These are phyloP conservation scores for Phytophthora pluvialis DNA, from an alignment of 352 stramenopile species.

Conservation along the genomic window DNA sequence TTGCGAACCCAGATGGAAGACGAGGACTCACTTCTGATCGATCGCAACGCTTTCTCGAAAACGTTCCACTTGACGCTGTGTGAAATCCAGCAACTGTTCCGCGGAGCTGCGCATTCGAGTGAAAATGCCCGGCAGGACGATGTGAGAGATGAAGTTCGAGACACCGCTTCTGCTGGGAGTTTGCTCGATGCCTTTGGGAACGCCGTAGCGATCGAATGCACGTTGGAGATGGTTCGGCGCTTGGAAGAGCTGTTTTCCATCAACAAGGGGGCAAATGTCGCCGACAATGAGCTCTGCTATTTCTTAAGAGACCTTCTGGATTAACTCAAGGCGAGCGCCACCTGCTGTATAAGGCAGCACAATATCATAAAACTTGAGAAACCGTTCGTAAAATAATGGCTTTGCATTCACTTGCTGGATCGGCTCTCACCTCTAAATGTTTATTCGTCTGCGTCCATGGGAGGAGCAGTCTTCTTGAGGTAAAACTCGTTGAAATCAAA, in stretches of 20 bases:
- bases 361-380: constrained; percentile 7
- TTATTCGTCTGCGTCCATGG: constrained; percentile 58
- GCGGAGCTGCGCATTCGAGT: neutral
- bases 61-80: constrained; percentile 38
- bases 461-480: constrained; percentile 53
- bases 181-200: constrained; percentile 59
- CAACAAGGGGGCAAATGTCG: constrained; percentile 40
- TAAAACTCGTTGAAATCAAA: constrained; percentile 95
- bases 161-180: neutral
- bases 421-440: constrained; percentile 11
- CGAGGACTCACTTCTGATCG: constrained; percentile 59
- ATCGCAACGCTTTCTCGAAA: constrained; percentile 40
- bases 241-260: constrained; percentile 64
- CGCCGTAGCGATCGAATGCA: constrained; percentile 48
- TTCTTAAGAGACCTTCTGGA: constrained; percentile 77
- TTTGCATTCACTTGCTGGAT: neutral
- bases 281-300: constrained; percentile 74
- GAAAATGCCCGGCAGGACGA: neutral
- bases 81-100: constrained; percentile 53
- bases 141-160: neutral
- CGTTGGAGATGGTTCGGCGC: constrained; percentile 48
- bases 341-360: constrained; percentile 4
- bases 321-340: constrained; percentile 11
- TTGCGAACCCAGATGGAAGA: constrained; percentile 73
- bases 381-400: neutral